Evolutionary conservation across 2,329 filamentous ascomycete genomes (phyloP), one percentile per base, ranked within the genome.

Genomic region (Ceratocystis variospora): DNA sequence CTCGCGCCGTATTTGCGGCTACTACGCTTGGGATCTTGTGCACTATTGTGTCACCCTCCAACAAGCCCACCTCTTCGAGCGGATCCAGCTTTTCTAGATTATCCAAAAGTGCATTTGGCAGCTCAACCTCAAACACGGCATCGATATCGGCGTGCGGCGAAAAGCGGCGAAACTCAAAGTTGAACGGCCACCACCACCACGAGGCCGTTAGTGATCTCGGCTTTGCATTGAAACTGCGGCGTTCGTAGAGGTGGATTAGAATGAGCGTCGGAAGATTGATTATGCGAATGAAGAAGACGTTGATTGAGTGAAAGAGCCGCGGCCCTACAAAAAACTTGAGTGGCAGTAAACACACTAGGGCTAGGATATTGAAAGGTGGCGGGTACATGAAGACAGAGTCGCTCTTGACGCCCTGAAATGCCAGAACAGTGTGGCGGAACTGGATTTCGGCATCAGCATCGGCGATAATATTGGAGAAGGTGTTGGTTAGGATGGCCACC

Each of bases 381-480:
- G 83, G 81, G 71, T 88, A 88, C 12, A 84, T 80, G 71, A 88
- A 88, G 41, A 89, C 80, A 6, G 86, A 83, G 71, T 89, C 87
- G 55, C 81, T 84, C 74, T 89, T 89, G 70, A 89, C 87, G 37
- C 87, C 86, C 74, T 89, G 86, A 69, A 89, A 87, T 0, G 87
- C 89, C 17, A 89, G 76, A 7, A 90, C 87, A 0, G 87, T 84
- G 55, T 86, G 81, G 5, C 87, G 83, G 73, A 88, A 90, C 69
- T 87, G 84, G 33, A 89, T 85, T 73, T 90, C 87, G 3, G 86
- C 84, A 0, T 82, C 82, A 19, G 86, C 85, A 69, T 88, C 86
- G 62, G 79, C 79, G n/a, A 86, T 85, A 63, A 90, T 86, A 65
- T 83, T 84, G 65, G 83, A 84, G 72, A 89, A 89, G 0, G 86